Percentiles rank a stretch among this genome's conserved stretches.
phyloP scores from a whole-genome alignment of 345 rosid species.

The Rhodomyrtus tomentosa region DNA sequence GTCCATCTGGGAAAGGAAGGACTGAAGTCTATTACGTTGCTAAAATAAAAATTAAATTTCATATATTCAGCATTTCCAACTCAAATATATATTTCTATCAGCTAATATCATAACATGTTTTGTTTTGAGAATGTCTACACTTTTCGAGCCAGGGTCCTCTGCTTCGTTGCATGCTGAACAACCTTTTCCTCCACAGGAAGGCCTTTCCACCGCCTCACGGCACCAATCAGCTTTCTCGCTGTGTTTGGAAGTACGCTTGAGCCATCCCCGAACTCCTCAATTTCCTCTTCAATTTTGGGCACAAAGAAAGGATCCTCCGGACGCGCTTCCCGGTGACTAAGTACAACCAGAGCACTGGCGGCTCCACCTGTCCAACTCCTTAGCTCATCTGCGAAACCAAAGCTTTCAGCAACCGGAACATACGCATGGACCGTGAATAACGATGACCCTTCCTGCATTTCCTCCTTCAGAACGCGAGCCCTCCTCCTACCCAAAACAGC shows the following conservation, averaged over 20 bases:
- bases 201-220: conserved; percentile 68
- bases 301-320: conserved; percentile 88
- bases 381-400: no score
- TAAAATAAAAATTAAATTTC: not conserved
- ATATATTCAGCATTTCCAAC: not conserved
- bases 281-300: conserved; percentile 80
- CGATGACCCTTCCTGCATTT: conserved; percentile 95
- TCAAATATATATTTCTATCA: not conserved
- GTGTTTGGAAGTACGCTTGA: conserved; percentile 79
- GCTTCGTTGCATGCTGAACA: conserved; percentile 78
- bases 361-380: conserved; percentile 71
- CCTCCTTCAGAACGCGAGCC: conserved; percentile 80
- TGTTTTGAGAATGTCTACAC: conserved; percentile 13
- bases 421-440: no score
- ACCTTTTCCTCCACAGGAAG: conserved; percentile 84
- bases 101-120: not conserved
- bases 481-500: conserved; percentile 71
- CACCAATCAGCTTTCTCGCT: conserved; percentile 71
- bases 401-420: no score
- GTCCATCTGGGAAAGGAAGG: no score
- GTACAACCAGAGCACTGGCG: conserved; percentile 76
- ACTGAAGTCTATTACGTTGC: no score
- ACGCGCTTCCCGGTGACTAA: conserved; percentile 86
- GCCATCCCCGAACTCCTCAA: conserved; percentile 87
- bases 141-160: conserved; percentile 76